Evolutionary conservation across 495 filamentous ascomycete species (phyloP), one percentile per base, ranked within the genome.

Genomic region (Lepraria neglecta): DNA sequence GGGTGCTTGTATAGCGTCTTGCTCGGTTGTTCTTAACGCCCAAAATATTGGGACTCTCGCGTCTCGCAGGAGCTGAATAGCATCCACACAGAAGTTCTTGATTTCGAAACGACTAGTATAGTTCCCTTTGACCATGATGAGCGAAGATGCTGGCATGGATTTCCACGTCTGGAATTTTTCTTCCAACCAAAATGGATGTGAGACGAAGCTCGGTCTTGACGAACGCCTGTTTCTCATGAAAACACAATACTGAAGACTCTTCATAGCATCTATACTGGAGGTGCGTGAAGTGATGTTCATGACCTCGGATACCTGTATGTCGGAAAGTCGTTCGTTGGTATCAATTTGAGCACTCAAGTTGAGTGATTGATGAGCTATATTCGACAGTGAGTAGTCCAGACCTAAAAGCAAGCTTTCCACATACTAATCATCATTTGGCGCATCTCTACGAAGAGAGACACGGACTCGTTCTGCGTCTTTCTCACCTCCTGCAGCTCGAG

Each of bases 331-430:
- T 7, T 54, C 21, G 31, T 35, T 54, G 12, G 51, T 54, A 27
- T 47, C 28, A 33, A 58, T 14, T 21, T 58, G 28, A 48, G 56
- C 27, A 15, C 40, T 58, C 35, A 31, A 38, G 17, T 45, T 58
- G 56, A 40, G 11, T 21, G 42, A 42, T 42, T 45, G 56, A 47
- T 10, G 35, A 15, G 27, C 40, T 31, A 47, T 47, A 17, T 19
- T 42, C n/a, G 38, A 15, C 40, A 53, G n/a, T 45, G 3, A 58
- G 42, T 31, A 33, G 17, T 24, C 24, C 1, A 2, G 2, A 24
- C 24, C 1, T 2, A 24, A 24, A 24, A 24, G 2, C 24, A 24
- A 24, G 24, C 2, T 58, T 38, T 30, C n/a, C 14, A 2, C n/a
- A 27, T 47, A 58, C 42, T 31, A 17, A 48, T 58, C 19, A 45